These are phyloP conservation scores for Scortechinia acanthostroma DNA, from an alignment of 2,329 filamentous ascomycete species.

Conservation along the genomic window DNA sequence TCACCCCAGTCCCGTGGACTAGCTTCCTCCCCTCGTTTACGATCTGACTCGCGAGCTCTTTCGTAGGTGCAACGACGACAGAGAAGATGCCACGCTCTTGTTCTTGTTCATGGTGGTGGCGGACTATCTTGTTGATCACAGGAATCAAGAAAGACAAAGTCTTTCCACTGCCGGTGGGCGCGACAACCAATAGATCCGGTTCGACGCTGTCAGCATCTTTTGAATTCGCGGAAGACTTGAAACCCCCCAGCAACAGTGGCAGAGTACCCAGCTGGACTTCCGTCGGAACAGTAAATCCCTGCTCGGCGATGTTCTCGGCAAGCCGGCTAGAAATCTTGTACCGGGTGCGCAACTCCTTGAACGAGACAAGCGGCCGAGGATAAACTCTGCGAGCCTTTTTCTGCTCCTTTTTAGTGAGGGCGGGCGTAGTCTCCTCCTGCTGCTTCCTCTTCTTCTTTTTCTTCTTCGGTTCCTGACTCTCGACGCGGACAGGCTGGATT, in stretches of 20 bases:
- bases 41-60: constrained; percentile 74
- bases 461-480: constrained; percentile 6
- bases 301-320: constrained; percentile 71
- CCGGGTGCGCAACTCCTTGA: constrained; percentile 61
- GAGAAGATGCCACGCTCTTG: constrained; percentile 47
- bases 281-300: constrained; percentile 82
- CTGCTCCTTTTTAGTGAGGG: constrained; percentile 22
- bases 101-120: constrained; percentile 37
- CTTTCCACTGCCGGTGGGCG: constrained; percentile 93
- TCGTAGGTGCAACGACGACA: constrained; percentile 71
- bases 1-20: constrained; percentile 68
- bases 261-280: constrained; percentile 87
- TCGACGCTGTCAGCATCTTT: constrained; percentile 30
- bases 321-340: constrained; percentile 72
- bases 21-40: constrained; percentile 82
- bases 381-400: constrained; percentile 51
- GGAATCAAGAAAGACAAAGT: constrained; percentile 89
- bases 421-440: constrained; percentile 25
- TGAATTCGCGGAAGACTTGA: constrained; percentile 20
- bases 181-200: constrained; percentile 73
- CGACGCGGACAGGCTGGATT: not conserved
- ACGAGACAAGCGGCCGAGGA: constrained; percentile 73
- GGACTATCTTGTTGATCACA: constrained; percentile 69
- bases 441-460: constrained; percentile 38
- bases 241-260: constrained; percentile 62